Base-by-base conservation (phyloP, 2,329 filamentous ascomycete species). In the Penicillium sp. region DNA sequence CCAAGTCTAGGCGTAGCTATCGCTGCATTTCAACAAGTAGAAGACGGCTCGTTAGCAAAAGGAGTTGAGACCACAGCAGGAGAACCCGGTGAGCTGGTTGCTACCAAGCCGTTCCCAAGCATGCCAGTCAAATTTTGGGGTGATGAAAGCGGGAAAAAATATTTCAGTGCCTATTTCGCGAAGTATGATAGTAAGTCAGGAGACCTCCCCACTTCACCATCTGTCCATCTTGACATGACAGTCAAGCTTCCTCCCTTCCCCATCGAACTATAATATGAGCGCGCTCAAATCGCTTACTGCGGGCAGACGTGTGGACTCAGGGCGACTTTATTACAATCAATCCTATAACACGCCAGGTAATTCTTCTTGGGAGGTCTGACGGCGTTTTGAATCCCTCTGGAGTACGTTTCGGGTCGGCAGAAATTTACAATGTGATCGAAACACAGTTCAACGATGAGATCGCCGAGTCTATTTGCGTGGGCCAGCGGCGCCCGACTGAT, bases 301-400 rank as follows among this genome's bases (percentile, higher is more conserved):
- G n/a, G 5, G 13, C 27, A 68, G 70, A 85, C 55, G 89, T 90
- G 1, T 95, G 90, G 91, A 89, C 89, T 0, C 90, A 95, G 61
- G 90, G 90, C 24, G 91, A 95, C 68, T 93, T 93, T 70, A 86
- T 90, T 66, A 82, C 83, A 33, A 77, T 90, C 14, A 86, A 93
- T 67, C 89, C 90, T 0, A 63, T 75, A 4, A 93, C 90, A 1
- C 83, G 85, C 6, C 82, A 85, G 53, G 52, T 73, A 3, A 53
- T 67, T 11, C 67, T 74, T 45, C 67, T 71, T 26, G 73, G 73
- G 14, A 66, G 70, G n/a, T 63, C 81, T 6, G 90, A 95, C 67
- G 90, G 90, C 11, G 90, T 95, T 2, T 75, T 95, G 51, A 95
- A 95, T 68, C 90, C 90, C 0, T 86, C 83, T 8, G 90, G 90